Evolutionary conservation across 2,329 filamentous ascomycete species (phyloP).

Genomic region (Fusarium sp.): DNA sequence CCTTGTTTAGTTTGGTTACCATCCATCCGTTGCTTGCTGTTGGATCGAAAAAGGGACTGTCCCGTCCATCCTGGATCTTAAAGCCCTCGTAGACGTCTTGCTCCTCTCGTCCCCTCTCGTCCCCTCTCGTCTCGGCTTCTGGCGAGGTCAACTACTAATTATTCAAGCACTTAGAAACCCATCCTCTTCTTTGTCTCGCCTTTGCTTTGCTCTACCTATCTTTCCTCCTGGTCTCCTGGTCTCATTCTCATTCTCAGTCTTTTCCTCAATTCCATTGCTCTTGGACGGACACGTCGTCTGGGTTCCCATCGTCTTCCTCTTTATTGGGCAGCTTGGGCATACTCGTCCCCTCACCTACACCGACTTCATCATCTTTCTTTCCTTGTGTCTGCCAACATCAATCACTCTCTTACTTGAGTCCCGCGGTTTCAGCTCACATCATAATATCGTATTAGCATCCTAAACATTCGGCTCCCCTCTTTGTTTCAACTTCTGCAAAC

Average conservation of each 20-base stretch:
- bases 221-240: neutral
- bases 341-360: slow-evolving; percentile 17
- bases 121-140: slow-evolving; percentile 13
- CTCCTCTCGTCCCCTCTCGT: slow-evolving; percentile 13
- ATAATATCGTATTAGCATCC: neutral
- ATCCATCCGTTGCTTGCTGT: slow-evolving; percentile 18
- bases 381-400: neutral
- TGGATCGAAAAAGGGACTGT: slow-evolving; percentile 36
- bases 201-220: neutral
- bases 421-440: neutral
- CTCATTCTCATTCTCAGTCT: neutral
- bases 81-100: slow-evolving; percentile 34
- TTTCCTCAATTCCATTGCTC: slow-evolving; percentile 1
- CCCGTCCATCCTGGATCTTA: slow-evolving; percentile 5
- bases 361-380: slow-evolving; percentile 22
- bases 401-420: neutral
- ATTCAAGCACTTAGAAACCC: slow-evolving; percentile 14
- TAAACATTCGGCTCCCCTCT: neutral
- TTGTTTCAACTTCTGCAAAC: slow-evolving; percentile 14
- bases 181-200: slow-evolving; percentile 18
- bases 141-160: slow-evolving; percentile 12
- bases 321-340: slow-evolving; percentile 20
- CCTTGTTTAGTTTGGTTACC: slow-evolving; percentile 24
- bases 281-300: slow-evolving; percentile 2
- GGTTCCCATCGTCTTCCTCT: slow-evolving; percentile 21